These are phyloP conservation scores for Rhizopogon vinicolor DNA, from an alignment of 768 basidiomycete species.

Conservation along the genomic window DNA sequence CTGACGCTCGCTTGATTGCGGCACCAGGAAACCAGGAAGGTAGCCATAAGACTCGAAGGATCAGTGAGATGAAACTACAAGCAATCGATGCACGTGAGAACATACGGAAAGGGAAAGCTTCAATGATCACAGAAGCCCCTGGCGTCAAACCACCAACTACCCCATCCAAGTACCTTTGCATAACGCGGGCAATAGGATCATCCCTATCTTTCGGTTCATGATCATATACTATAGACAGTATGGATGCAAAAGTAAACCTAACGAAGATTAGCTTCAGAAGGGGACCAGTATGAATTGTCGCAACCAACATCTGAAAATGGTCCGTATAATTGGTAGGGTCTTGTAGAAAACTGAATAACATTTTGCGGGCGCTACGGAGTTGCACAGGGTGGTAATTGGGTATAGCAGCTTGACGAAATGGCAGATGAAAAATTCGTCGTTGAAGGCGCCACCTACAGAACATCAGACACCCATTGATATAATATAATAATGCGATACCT, in stretches of 20 bases:
- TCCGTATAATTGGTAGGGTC: too few relatives aligned
- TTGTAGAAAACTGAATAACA: too few relatives aligned
- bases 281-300: not conserved
- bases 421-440: too few relatives aligned
- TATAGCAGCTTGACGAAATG: too few relatives aligned
- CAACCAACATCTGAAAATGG: too few relatives aligned
- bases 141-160: conserved; percentile 13
- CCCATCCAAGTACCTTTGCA: conserved; percentile 27
- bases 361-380: too few relatives aligned
- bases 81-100: not conserved
- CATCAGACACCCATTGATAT: not conserved
- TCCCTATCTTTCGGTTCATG: conserved; percentile 28
- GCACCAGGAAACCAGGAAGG: too few relatives aligned
- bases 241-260: conserved; percentile 31
- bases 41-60: too few relatives aligned
- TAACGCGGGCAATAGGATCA: conserved; percentile 33
- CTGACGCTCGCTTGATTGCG: too few relatives aligned
- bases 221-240: conserved; percentile 40
- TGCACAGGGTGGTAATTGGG: too few relatives aligned
- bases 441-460: too few relatives aligned
- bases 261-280: not conserved
- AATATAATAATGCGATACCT: not conserved
- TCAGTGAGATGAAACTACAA: not conserved
- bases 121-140: conserved; percentile 11
- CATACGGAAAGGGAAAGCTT: conserved; percentile 18